Percentiles rank a stretch among this genome's conserved stretches.
Conservation (phyloP, 2,329 filamentous ascomycete genomes). For the Cordyceps cateniannulata region DNA sequence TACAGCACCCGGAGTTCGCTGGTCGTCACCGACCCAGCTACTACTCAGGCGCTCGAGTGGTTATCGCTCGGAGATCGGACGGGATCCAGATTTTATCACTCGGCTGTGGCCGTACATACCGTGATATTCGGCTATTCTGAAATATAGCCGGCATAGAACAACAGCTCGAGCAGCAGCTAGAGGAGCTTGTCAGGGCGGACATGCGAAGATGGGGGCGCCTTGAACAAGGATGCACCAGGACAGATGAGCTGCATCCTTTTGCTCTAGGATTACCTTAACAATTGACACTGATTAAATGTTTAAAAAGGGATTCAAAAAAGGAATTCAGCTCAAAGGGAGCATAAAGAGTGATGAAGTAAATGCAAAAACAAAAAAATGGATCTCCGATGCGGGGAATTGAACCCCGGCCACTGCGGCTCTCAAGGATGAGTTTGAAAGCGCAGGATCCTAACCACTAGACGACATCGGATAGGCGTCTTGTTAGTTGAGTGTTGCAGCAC, state of each 20-base stretch:
- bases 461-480: conserved; percentile 2
- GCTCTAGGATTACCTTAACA: too few species aligned
- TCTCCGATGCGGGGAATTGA: conserved; percentile 12
- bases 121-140: not conserved
- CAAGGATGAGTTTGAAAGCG: conserved; percentile 9
- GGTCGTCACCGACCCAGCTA: conserved; percentile 11
- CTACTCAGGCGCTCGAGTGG: conserved; percentile 9
- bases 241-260: too few species aligned
- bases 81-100: not conserved
- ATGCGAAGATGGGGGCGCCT: too few species aligned
- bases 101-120: not conserved
- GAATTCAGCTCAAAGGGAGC: too few species aligned
- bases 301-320: too few species aligned
- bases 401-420: conserved; percentile 10
- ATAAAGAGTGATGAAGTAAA: too few species aligned
- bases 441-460: conserved; percentile 11
- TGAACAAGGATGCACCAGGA: too few species aligned
- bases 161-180: too few species aligned
- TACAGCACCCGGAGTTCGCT: conserved; percentile 10
- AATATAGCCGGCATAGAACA: too few species aligned
- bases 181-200: too few species aligned
- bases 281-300: too few species aligned
- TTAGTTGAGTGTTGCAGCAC: not conserved
- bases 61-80: conserved; percentile 10
- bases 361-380: not conserved